Percentiles rank a stretch among this genome's conserved stretches.
Evolutionary conservation across 2,329 filamentous ascomycete species (phyloP).

Genomic region (Penicillium sp.): DNA sequence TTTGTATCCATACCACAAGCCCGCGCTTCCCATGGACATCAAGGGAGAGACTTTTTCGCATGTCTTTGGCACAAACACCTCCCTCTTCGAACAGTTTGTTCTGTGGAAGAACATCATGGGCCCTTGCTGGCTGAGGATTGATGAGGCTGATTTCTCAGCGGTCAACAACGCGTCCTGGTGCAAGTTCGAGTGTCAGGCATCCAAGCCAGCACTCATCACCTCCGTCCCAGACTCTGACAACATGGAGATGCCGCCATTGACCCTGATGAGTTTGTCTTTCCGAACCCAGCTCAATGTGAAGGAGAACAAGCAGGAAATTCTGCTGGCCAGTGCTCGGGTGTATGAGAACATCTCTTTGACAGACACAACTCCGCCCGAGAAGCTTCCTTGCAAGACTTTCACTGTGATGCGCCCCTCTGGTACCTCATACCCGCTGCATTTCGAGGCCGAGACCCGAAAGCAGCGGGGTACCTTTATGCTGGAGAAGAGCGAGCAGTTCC

Average conservation of each 20-base stretch:
- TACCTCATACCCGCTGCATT: slow-evolving; percentile 76
- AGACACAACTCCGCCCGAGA: slow-evolving; percentile 84
- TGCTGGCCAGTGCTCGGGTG: slow-evolving; percentile 85
- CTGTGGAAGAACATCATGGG: slow-evolving; percentile 99
- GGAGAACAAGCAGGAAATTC: slow-evolving; percentile 93
- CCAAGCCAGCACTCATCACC: slow-evolving; percentile 72
- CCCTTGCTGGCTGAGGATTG: slow-evolving; percentile 92
- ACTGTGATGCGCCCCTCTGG: slow-evolving; percentile 83
- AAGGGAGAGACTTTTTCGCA: slow-evolving; percentile 88
- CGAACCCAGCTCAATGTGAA: slow-evolving; percentile 85
- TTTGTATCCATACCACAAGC: slow-evolving; percentile 90
- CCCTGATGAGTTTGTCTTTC: slow-evolving; percentile 91
- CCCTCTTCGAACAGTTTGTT: slow-evolving; percentile 96
- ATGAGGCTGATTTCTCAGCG: slow-evolving; percentile 76
- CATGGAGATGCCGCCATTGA: slow-evolving; percentile 79
- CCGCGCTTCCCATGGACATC: slow-evolving; percentile 65
- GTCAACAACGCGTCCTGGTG: slow-evolving; percentile 95
- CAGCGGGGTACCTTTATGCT: slow-evolving; percentile 75
- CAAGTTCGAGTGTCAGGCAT: slow-evolving; percentile 84
- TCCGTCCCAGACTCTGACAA: slow-evolving; percentile 74
- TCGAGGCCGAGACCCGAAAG: slow-evolving; percentile 73
- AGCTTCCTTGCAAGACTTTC: slow-evolving; percentile 84
- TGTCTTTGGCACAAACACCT: slow-evolving; percentile 89
- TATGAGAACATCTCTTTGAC: slow-evolving; percentile 87
- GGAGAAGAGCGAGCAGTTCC: slow-evolving; percentile 78